Evolutionary conservation across 2,329 filamentous ascomycete species (phyloP), one percentile per base, ranked within the genome.

Genomic region (Pyrenophora seminiperda): DNA sequence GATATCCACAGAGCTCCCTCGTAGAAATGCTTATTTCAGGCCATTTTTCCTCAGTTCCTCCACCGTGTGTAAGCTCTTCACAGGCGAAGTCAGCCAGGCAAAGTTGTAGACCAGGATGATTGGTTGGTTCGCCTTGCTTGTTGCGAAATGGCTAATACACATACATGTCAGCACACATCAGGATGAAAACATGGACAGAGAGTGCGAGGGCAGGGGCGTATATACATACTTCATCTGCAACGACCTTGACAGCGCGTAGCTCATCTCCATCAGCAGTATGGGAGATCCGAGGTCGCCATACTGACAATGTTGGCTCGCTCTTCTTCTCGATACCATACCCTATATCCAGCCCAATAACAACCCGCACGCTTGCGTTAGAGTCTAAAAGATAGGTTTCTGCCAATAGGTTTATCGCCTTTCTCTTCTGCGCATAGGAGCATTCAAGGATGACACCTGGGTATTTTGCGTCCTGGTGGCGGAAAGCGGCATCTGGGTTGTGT

Each of bases 111-210:
- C n/a, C n/a, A n/a, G n/a, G n/a, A n/a, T n/a, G n/a, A n/a, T n/a
- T n/a, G n/a, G n/a, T n/a, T 22, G 55, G 41, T 31, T 59, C 54
- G 20, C 59, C 59, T 37, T 61, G 5, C 2, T 56, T 42, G 32
- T 68, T 51, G 29, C 67, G 67, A 52, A 70, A 67, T 32, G 54
- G 47, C 63, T n/a, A n/a, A n/a, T n/a, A n/a, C n/a, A n/a, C n/a
- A n/a, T n/a, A n/a, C n/a, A n/a, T 62, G 48, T 19, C 48, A 57
- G 38, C 22, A 52, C 17, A 39, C 27, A 39, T 38, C 20, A 39
- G 19, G 11, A 11, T 24, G 7, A 15, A 27, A 13, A 17, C 10
- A 20, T n/a, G n/a, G n/a, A n/a, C n/a, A n/a, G n/a, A n/a, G n/a
- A n/a, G n/a, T n/a, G n/a, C n/a, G n/a, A n/a, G n/a, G n/a, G n/a